These are phyloP conservation scores for Hygrocybe punicea DNA, from an alignment of 768 basidiomycete species.

Conservation along the genomic window DNA sequence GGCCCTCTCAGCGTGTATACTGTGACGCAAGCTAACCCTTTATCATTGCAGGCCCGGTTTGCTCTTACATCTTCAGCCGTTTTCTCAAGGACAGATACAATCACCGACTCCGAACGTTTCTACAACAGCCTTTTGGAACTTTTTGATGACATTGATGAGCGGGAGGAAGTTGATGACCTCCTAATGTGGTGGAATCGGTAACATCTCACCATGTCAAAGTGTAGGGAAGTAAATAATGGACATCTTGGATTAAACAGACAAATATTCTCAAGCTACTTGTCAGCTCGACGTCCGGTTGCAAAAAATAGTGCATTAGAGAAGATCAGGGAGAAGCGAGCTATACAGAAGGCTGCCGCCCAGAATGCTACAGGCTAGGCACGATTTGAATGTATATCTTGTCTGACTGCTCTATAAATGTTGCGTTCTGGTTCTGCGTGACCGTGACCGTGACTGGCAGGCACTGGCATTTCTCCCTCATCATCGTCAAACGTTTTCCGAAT, in stretches of 20 bases:
- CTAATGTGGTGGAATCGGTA: conserved; percentile 11
- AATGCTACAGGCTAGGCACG: background rate
- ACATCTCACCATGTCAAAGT: background rate
- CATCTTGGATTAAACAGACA: conserved; percentile 2
- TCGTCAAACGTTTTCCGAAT: no score
- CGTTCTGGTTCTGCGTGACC: no score
- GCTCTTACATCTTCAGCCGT: conserved; percentile 9
- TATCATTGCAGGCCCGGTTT: conserved; percentile 5
- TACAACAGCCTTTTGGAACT: conserved; percentile 13
- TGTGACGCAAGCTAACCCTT: background rate
- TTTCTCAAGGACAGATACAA: conserved; percentile 12
- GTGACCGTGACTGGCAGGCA: no score
- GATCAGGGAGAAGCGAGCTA: background rate
- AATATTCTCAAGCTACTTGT: conserved; percentile 8
- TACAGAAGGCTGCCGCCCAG: background rate
- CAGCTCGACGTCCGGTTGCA: background rate
- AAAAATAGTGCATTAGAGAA: conserved; percentile 7
- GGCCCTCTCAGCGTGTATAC: background rate
- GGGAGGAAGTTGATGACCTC: conserved; percentile 5
- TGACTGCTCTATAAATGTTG: no score
- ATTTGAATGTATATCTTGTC: background rate
- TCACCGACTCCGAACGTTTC: conserved; percentile 15
- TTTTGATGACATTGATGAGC: conserved; percentile 12
- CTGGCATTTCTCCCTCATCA: no score
- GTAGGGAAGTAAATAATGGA: background rate